Evolutionary conservation across 2,329 filamentous ascomycete species (phyloP), one percentile per base, ranked within the genome.

Genomic region (Neofusicoccum parvum): DNA sequence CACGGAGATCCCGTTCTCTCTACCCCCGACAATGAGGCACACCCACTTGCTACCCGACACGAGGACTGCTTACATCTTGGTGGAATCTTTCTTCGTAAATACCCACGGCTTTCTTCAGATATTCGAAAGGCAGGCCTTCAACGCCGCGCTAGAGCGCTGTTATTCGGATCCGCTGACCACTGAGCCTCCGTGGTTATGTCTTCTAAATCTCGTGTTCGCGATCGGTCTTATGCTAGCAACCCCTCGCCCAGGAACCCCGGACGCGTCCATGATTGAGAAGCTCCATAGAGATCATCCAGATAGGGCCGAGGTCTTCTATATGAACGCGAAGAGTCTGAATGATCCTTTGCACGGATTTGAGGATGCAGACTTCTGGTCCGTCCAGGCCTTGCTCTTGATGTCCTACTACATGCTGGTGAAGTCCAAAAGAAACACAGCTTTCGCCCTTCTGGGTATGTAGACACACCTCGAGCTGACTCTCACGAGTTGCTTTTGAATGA

Each of bases 301-400:
- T 67, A 80, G 84, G 68, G 85, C 86, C n/a, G 87, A 90, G 68
- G 75, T 85, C 11, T 89, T 90, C 72, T 90, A 87, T 70, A 78
- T 82, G 15, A 86, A 83, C 67, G 88, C 87, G 5, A 87, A 84
- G 68, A 80, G 79, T 48, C 76, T 89, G 15, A 78, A 78, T 41
- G 80, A 83, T 64, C 81, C 80, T 9, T 73, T 80, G 62, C 78
- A 74, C 3, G 80, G 85, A 0, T 83, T 88, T 54, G 87, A 89
- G 70, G 85, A 89, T 70, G 85, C 84, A 23, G 85, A 88, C 64
- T 85, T 90, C 66, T 89, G 87, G 85, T 86, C 86, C 12, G 82
- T 90, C 53, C 87, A 90, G 71, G 86, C 87, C 2, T 76, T 90
- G 49, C 76, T 86, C 0, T 76, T 91, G 41, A 89, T 90, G 84